Percentiles rank a stretch among this genome's conserved stretches.
These are phyloP conservation scores for Starmerella sp. DNA, from an alignment of 805 yeast species.

Conservation along the genomic window DNA sequence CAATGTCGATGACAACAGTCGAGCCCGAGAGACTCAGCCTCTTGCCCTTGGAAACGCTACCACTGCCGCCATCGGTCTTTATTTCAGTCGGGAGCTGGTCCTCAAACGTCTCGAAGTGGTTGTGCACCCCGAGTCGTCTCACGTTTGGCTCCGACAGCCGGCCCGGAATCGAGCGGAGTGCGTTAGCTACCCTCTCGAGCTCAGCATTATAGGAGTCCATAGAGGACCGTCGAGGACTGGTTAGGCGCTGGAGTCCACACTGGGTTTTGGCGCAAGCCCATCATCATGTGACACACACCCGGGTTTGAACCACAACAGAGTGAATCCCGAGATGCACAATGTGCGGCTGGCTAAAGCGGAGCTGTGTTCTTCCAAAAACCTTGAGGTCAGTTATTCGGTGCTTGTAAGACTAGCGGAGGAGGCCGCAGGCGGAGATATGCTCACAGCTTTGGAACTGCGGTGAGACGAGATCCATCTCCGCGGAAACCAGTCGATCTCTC, in stretches of 20 bases:
- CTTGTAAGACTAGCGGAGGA: too few relatives aligned
- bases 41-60: constrained; percentile 23
- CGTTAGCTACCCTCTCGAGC: constrained; percentile 22
- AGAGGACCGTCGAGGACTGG: not conserved
- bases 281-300: not conserved
- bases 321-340: too few relatives aligned
- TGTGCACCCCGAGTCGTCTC: constrained; percentile 25
- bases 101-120: constrained; percentile 32
- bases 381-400: too few relatives aligned
- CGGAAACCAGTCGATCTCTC: too few relatives aligned
- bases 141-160: constrained; percentile 29
- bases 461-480: too few relatives aligned
- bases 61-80: not conserved
- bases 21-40: constrained; percentile 32
- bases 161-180: constrained; percentile 28
- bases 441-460: too few relatives aligned
- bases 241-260: too few relatives aligned
- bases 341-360: too few relatives aligned
- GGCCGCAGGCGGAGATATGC: too few relatives aligned
- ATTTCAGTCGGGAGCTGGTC: constrained; percentile 20
- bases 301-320: not conserved
- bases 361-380: too few relatives aligned
- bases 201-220: constrained; percentile 22
- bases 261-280: not conserved
- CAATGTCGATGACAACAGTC: constrained; percentile 30